These are phyloP conservation scores for Dipodascus albidus DNA, from an alignment of 805 yeast species.

Conservation along the genomic window DNA sequence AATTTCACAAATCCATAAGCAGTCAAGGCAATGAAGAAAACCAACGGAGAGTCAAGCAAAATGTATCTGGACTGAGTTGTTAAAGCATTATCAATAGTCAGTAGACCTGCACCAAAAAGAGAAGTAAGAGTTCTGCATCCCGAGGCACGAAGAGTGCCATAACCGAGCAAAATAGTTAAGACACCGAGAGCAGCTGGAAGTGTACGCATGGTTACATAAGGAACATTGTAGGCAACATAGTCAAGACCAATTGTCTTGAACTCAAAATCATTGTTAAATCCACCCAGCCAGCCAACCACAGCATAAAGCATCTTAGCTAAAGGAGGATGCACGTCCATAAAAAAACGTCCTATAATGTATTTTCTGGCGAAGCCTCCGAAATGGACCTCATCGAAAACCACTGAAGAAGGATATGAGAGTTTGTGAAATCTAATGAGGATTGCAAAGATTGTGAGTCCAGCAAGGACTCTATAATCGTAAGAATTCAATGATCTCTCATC, in stretches of 20 bases:
- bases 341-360: conserved; percentile 54
- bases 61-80: conserved; percentile 49
- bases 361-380: conserved; percentile 94
- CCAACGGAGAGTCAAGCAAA: conserved; percentile 34
- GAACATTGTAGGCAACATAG: conserved; percentile 30
- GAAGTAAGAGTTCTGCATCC: conserved; percentile 44
- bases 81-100: conserved; percentile 53
- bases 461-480: conserved; percentile 13
- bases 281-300: conserved; percentile 38
- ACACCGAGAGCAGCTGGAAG: conserved; percentile 48
- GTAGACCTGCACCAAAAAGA: conserved; percentile 37
- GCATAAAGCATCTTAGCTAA: conserved; percentile 49
- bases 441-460: conserved; percentile 39
- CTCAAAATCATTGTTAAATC: conserved; percentile 39
- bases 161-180: conserved; percentile 39
- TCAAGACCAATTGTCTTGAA: conserved; percentile 35
- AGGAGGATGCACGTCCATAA: conserved; percentile 67
- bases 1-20: conserved; percentile 41
- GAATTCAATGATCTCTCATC: neutral
- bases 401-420: conserved; percentile 61
- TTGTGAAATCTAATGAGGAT: conserved; percentile 46
- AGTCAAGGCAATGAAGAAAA: conserved; percentile 34
- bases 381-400: conserved; percentile 88
- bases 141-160: conserved; percentile 41
- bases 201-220: conserved; percentile 45